These are phyloP conservation scores for Amanita rubescens DNA, from an alignment of 768 basidiomycete species.

Conservation along the genomic window DNA sequence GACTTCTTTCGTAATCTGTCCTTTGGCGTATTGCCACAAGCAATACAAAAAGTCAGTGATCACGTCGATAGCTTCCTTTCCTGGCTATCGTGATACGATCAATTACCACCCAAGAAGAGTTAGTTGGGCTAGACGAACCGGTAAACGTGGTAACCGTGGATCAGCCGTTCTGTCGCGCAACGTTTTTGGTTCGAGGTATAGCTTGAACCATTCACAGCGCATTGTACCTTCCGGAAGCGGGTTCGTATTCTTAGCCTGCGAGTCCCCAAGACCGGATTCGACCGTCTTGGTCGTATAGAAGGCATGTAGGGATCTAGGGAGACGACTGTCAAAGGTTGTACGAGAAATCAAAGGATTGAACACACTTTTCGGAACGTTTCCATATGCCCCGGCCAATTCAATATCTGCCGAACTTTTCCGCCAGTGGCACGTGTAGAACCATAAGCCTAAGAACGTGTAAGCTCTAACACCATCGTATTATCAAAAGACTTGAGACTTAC, in stretches of 20 bases:
- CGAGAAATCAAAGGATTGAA: background rate
- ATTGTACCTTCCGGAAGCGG: constrained; percentile 51
- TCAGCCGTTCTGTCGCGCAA: constrained; percentile 68
- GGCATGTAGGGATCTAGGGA: constrained; percentile 64
- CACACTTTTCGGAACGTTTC: constrained; percentile 78
- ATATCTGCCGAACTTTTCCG: constrained; percentile 76
- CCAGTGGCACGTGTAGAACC: constrained; percentile 77
- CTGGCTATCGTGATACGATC: constrained; percentile 39
- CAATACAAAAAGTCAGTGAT: constrained; percentile 79
- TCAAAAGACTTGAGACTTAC: too few species aligned
- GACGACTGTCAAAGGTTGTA: constrained; percentile 1
- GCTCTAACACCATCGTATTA: too few species aligned
- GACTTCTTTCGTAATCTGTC: constrained; percentile 81
- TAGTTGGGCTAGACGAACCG: constrained; percentile 54
- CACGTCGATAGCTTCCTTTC: constrained; percentile 69
- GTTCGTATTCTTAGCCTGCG: constrained; percentile 76
- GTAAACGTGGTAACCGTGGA: constrained; percentile 70
- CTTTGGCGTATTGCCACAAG: constrained; percentile 82
- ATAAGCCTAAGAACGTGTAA: constrained; percentile 67
- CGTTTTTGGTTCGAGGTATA: constrained; percentile 77
- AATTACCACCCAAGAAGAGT: constrained; percentile 1
- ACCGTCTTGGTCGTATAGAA: constrained; percentile 71
- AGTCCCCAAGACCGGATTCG: constrained; percentile 78
- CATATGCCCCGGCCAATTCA: constrained; percentile 79
- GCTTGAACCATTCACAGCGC: constrained; percentile 66